A percentile compares a stretch with the other conserved stretches of the same genome.
These are phyloP conservation scores for Phoma sp. DNA, from an alignment of 2,329 filamentous ascomycete genomes.

Conservation along the genomic window DNA sequence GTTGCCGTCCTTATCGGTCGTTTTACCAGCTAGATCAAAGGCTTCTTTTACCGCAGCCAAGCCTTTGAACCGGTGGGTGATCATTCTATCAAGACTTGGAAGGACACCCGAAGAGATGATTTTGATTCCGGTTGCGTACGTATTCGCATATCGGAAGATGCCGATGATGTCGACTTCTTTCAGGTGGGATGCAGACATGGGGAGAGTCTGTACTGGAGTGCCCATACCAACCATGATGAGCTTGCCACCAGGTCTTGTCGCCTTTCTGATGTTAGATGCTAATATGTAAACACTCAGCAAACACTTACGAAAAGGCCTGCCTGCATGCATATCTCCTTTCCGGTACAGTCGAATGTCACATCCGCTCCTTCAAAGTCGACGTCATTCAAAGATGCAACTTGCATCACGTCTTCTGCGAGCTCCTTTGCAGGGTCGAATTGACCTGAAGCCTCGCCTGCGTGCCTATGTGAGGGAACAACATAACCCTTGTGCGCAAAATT, in stretches of 20 bases:
- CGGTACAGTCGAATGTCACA: slow-evolving; percentile 52
- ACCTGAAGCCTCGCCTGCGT: slow-evolving; percentile 36
- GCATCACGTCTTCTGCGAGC: slow-evolving; percentile 44
- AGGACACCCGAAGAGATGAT: slow-evolving; percentile 59
- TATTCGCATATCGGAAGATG: slow-evolving; percentile 63
- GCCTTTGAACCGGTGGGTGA: slow-evolving; percentile 59
- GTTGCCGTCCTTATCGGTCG: slow-evolving; percentile 58
- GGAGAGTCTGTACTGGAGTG: slow-evolving; percentile 60
- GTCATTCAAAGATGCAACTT: slow-evolving; percentile 46
- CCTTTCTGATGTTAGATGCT: slow-evolving; percentile 33
- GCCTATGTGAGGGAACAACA: slow-evolving; percentile 36
- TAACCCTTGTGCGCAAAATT: slow-evolving; percentile 50
- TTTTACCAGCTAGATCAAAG: slow-evolving; percentile 59
- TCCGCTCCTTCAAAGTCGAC: slow-evolving; percentile 49
- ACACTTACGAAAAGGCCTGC: slow-evolving; percentile 50
- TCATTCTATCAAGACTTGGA: slow-evolving; percentile 57
- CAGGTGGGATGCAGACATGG: slow-evolving; percentile 61
- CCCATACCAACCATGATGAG: slow-evolving; percentile 65
- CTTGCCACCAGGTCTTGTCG: slow-evolving; percentile 57
- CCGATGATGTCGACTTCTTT: slow-evolving; percentile 64
- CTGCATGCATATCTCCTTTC: slow-evolving; percentile 53
- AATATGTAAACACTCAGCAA: background rate
- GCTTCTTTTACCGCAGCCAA: slow-evolving; percentile 58
- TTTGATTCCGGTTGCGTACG: slow-evolving; percentile 62
- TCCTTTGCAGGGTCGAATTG: slow-evolving; percentile 46